Conservation (phyloP, 352 stramenopile genomes). For the Lagenidium giganteum region DNA sequence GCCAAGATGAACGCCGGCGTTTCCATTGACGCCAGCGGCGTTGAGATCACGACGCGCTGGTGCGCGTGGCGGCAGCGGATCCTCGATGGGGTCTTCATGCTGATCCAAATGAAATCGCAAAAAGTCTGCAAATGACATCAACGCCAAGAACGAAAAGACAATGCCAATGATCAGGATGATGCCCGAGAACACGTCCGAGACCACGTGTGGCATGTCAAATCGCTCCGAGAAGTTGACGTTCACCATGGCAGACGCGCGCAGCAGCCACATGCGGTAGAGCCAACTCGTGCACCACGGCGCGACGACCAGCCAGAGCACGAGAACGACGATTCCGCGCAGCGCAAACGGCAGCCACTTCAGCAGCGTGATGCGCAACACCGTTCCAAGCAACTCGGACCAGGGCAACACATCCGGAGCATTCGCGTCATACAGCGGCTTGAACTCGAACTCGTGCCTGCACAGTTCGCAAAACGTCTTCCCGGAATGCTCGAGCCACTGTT, state of each 20-base stretch:
- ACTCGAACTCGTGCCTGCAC: slow-evolving; percentile 90
- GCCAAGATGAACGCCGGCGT: too few species aligned
- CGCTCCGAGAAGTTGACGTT: slow-evolving; percentile 82
- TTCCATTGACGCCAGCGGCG: too few species aligned
- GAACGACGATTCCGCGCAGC: slow-evolving; percentile 67
- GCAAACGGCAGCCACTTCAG: slow-evolving; percentile 88
- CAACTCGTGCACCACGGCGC: slow-evolving; percentile 89
- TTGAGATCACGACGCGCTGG: too few species aligned
- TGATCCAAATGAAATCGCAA: slow-evolving; percentile 89
- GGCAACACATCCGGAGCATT: slow-evolving; percentile 83
- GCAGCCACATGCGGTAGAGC: slow-evolving; percentile 93
- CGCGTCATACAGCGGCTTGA: slow-evolving; percentile 89
- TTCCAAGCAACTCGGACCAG: slow-evolving; percentile 82
- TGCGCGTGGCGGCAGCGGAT: slow-evolving; percentile 18
- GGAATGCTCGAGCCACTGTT: slow-evolving; percentile 92
- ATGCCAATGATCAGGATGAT: slow-evolving; percentile 89
- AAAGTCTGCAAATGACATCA: slow-evolving; percentile 95
- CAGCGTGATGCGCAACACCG: slow-evolving; percentile 68
- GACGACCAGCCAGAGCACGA: slow-evolving; percentile 84
- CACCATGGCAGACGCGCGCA: slow-evolving; percentile 80
- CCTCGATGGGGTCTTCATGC: slow-evolving; percentile 60
- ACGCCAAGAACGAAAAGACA: slow-evolving; percentile 91
- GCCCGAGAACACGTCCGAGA: slow-evolving; percentile 86
- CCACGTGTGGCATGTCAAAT: slow-evolving; percentile 59
- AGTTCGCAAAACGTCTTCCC: slow-evolving; percentile 92